These are phyloP conservation scores for Eimeria zaria DNA, from an alignment of 169 alveolate species.

Conservation along the genomic window DNA sequence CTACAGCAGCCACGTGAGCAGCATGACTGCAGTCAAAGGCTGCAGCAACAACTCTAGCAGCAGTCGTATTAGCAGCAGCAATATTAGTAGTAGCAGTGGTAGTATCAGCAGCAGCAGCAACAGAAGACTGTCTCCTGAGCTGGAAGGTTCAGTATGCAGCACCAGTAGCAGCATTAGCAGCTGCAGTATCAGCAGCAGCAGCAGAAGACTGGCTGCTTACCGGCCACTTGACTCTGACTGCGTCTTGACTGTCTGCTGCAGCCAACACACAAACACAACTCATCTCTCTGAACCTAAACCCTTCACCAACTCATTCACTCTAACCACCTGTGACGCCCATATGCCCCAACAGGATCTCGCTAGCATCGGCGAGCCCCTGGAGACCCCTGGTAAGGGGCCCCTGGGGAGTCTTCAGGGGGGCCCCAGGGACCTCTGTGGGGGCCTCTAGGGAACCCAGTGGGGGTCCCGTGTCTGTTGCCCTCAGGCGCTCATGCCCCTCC, in stretches of 20 bases:
- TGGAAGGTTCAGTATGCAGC: background rate
- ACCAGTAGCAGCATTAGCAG: background rate
- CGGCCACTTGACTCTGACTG: conserved; percentile 10
- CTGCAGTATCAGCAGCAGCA: conserved; percentile 27
- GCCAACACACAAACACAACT: background rate
- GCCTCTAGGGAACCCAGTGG: background rate
- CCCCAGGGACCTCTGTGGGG: background rate
- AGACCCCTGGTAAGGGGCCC: too few species aligned
- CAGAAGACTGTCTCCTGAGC: background rate
- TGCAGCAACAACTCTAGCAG: background rate
- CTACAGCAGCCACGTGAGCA: background rate
- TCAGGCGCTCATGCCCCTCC: too few species aligned
- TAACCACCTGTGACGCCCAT: too few species aligned
- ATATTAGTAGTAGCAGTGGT: background rate
- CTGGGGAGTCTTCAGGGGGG: background rate
- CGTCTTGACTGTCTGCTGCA: conserved; percentile 24
- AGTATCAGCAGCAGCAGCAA: background rate
- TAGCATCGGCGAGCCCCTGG: too few species aligned
- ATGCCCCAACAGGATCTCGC: too few species aligned
- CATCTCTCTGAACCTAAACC: background rate
- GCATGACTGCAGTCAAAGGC: background rate
- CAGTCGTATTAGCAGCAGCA: background rate
- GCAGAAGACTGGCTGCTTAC: background rate
- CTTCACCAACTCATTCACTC: too few species aligned
- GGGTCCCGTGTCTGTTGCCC: background rate